Base-by-base conservation (phyloP, 2,329 filamentous ascomycete genomes). In the Phoma sp. region DNA sequence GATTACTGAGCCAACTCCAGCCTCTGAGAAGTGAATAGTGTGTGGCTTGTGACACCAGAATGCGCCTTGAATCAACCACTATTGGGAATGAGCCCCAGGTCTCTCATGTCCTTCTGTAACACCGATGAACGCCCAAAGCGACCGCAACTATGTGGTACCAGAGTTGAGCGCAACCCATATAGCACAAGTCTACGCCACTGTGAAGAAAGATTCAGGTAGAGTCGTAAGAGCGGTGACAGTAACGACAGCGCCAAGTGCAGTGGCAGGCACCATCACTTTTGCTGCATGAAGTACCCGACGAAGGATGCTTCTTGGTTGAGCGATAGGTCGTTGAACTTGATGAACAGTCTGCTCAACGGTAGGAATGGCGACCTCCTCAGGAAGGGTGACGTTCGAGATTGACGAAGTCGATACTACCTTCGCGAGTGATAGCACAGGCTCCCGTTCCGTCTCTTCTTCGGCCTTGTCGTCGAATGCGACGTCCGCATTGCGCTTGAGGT, bases 401-500 rank as follows among this genome's bases (percentile, higher is more conserved):
- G 27, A n/a, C 18, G 32, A 14, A 1, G 7, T 13, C n/a, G 23
- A 4, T 8, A 25, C 25, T 13, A 4, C 43, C 9, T 65, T 58
- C 4, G 59, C 56, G 1, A 65, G 65, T 4, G 69, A 35, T 1
- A 61, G 27, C 10, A 25, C 4, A 5, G 4, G 10, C 11, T 30
- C 23, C 7, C 33, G 22, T 22, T 40, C 35, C 3, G 14, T 18
- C 8, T 4, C 9, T 5, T 41, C 18, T 23, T 42, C 35, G 5
- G n/a, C 14, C 7, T 47, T 22, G 3, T 46, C 42, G 5, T 46
- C 18, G 7, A 55, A 55, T 2, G 52, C 52, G 0, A 38, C 65
- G 22, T 71, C 67, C 2, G 70, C 70, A 33, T 72, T 73, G 13
- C 71, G 71, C 60, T 73, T 74, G 47, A 64, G 47, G 39, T 55